Percentiles rank a stretch among this genome's conserved stretches.
Conservation (phyloP, 2,329 filamentous ascomycete species). For the Corniculantispora saksenae region DNA sequence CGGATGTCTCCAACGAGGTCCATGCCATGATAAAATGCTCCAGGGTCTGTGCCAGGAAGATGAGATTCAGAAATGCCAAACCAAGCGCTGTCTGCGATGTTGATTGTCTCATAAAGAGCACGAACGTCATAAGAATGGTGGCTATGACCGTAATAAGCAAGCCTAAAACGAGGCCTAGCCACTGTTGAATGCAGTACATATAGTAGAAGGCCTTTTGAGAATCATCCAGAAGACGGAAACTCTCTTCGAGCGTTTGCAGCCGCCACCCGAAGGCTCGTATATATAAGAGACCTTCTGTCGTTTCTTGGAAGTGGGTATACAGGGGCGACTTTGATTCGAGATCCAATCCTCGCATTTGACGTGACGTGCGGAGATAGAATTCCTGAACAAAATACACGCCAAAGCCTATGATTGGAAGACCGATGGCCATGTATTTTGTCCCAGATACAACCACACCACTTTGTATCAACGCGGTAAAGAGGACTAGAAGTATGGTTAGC, state of each 20-base stretch:
- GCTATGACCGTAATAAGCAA: background rate
- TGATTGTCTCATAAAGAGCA: background rate
- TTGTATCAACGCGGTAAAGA: background rate
- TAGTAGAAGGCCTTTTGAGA: constrained; percentile 57
- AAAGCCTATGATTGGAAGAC: constrained; percentile 26
- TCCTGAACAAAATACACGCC: constrained; percentile 31
- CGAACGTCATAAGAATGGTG: background rate
- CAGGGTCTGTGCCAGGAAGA: background rate
- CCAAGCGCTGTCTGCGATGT: constrained; percentile 9
- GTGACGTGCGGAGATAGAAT: constrained; percentile 36
- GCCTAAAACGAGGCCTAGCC: constrained; percentile 35
- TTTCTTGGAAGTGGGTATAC: constrained; percentile 40
- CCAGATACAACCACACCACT: constrained; percentile 25
- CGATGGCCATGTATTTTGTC: constrained; percentile 31
- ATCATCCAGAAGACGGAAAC: constrained; percentile 40
- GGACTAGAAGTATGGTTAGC: background rate
- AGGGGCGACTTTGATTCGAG: constrained; percentile 36
- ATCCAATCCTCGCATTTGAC: constrained; percentile 34
- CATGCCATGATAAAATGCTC: background rate
- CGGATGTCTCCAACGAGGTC: constrained; percentile 7
- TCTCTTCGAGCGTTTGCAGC: constrained; percentile 40
- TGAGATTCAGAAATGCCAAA: constrained; percentile 5
- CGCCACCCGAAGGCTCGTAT: constrained; percentile 48
- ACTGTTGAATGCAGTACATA: constrained; percentile 53
- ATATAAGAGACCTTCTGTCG: constrained; percentile 44